phyloP scores from a whole-genome alignment of 768 basidiomycete species.

The Boletus barrowsii region DNA sequence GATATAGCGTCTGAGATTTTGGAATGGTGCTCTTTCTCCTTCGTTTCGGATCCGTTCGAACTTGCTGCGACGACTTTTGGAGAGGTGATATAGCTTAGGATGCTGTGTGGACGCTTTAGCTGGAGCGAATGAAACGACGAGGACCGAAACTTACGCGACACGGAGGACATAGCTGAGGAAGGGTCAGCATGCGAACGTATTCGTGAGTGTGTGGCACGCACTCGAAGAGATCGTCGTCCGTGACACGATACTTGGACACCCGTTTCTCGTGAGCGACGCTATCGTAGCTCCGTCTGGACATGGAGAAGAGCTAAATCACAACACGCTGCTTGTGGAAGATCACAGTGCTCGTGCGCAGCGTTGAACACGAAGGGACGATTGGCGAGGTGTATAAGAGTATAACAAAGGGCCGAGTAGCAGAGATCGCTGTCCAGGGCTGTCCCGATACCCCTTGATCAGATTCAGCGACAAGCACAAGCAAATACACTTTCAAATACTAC shows the following conservation, averaged over 20 bases:
- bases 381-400: background rate
- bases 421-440: constrained; percentile 31
- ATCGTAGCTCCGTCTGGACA: constrained; percentile 78
- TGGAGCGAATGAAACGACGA: constrained; percentile 1
- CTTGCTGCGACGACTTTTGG: constrained; percentile 46
- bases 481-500: background rate
- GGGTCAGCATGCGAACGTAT: constrained; percentile 6
- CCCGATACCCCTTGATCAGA: background rate
- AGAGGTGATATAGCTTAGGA: constrained; percentile 67
- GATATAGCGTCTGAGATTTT: constrained; percentile 64
- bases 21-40: constrained; percentile 64
- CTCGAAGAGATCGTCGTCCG: constrained; percentile 87
- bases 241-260: constrained; percentile 70
- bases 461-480: constrained; percentile 3
- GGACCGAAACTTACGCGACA: constrained; percentile 62
- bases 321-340: constrained; percentile 5
- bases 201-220: constrained; percentile 36
- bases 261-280: constrained; percentile 70
- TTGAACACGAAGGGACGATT: background rate
- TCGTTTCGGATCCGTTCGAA: constrained; percentile 37
- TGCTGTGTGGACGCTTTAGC: constrained; percentile 39
- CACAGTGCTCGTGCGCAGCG: background rate
- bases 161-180: constrained; percentile 70
- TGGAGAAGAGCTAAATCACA: constrained; percentile 18
- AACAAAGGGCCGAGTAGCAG: no score